A percentile compares a stretch with the other conserved stretches of the same genome.
Evolutionary conservation across 192 early-diverging fungal species (phyloP).

Genomic region (Gamsiella multidivaricata): DNA sequence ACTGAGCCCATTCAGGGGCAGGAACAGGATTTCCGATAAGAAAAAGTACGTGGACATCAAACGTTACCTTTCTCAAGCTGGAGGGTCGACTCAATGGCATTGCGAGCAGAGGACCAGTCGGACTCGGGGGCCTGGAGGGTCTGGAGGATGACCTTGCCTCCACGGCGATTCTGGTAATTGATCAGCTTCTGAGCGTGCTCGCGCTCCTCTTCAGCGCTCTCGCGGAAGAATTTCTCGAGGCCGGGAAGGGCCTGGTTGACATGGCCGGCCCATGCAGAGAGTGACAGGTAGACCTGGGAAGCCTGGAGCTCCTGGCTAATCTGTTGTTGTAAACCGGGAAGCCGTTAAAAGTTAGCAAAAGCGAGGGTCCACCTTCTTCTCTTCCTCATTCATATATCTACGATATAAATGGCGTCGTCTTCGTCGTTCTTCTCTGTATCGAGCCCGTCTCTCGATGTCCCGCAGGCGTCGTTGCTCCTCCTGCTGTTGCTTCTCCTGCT

Average conservation of each 20-base stretch:
- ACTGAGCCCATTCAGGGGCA: constrained; percentile 3
- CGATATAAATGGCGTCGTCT: too few species aligned
- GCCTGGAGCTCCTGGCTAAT: constrained; percentile 71
- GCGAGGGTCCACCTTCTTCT: too few species aligned
- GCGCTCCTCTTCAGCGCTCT: constrained; percentile 60
- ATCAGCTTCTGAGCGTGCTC: constrained; percentile 62
- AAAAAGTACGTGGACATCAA: background rate
- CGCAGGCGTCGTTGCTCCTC: too few species aligned
- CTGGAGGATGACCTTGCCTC: constrained; percentile 64
- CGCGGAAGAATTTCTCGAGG: constrained; percentile 64
- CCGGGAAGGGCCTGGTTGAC: constrained; percentile 62
- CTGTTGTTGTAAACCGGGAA: too few species aligned
- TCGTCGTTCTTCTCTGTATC: too few species aligned
- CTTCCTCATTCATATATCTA: too few species aligned
- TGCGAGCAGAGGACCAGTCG: constrained; percentile 68
- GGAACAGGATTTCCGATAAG: background rate
- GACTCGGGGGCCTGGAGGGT: constrained; percentile 63
- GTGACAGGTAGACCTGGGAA: constrained; percentile 66
- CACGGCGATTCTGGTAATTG: constrained; percentile 67
- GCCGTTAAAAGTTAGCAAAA: too few species aligned
- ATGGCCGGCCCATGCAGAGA: constrained; percentile 63
- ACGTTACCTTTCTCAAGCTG: constrained; percentile 65
- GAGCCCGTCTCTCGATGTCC: too few species aligned
- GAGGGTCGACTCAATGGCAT: constrained; percentile 67
- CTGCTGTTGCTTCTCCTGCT: too few species aligned